Percentiles rank a stretch among this genome's conserved stretches.
Evolutionary conservation across 495 filamentous ascomycete species (phyloP).

Genomic region (Hypoxylon trugodes): DNA sequence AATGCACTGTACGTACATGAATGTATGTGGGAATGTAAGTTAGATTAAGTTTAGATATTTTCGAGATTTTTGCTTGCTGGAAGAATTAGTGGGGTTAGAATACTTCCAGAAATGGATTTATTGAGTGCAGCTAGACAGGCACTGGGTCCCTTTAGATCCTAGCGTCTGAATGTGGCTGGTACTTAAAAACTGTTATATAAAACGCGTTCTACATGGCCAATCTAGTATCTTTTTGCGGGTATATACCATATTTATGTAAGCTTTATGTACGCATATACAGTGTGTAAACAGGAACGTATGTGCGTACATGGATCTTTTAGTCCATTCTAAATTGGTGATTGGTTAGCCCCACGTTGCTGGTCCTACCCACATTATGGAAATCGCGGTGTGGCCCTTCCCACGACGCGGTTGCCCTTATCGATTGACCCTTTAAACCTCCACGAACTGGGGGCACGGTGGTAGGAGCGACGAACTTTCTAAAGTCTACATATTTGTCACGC

Average conservation of each 20-base stretch:
- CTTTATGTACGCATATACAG: too few species aligned
- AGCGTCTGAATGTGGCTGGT: too few species aligned
- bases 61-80: slow-evolving; percentile 18
- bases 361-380: slow-evolving; percentile 13
- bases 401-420: slow-evolving; percentile 40
- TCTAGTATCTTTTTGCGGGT: too few species aligned
- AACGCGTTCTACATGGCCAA: too few species aligned
- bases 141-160: too few species aligned
- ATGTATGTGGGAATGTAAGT: background rate
- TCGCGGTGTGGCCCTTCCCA: slow-evolving; percentile 33
- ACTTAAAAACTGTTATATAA: too few species aligned
- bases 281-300: background rate
- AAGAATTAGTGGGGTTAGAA: slow-evolving; percentile 42
- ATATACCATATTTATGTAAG: too few species aligned
- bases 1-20: slow-evolving; percentile 22
- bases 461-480: background rate
- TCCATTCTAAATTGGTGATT: slow-evolving; percentile 5
- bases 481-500: background rate
- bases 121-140: background rate
- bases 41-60: background rate
- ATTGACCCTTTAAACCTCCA: slow-evolving; percentile 11
- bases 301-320: background rate
- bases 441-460: too few species aligned
- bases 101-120: slow-evolving; percentile 16
- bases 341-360: slow-evolving; percentile 20